phyloP scores from a whole-genome alignment of 352 stramenopile species.

The Pythium biforme region DNA sequence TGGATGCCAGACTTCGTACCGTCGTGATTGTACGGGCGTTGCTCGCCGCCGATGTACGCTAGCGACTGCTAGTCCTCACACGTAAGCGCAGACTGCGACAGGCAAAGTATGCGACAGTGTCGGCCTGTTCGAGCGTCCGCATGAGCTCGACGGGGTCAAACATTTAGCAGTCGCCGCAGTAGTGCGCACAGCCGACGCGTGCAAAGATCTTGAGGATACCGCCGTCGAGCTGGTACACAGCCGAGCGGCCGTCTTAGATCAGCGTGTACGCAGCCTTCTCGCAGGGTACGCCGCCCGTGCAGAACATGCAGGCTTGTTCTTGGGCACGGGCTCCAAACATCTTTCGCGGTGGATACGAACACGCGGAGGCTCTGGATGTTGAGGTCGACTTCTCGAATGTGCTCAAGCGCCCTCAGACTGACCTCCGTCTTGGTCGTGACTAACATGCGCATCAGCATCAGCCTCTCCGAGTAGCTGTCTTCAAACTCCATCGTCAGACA shows the following conservation, averaged over 20 bases:
- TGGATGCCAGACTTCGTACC: constrained; percentile 44
- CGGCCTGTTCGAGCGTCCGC: constrained; percentile 49
- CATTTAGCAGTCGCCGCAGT: constrained; percentile 75
- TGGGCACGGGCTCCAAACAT: constrained; percentile 48
- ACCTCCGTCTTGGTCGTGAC: constrained; percentile 78
- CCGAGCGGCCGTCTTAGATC: constrained; percentile 44
- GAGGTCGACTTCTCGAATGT: constrained; percentile 74
- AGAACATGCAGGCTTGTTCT: constrained; percentile 78
- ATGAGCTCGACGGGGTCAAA: constrained; percentile 72
- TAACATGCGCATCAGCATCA: constrained; percentile 65
- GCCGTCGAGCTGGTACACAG: constrained; percentile 73
- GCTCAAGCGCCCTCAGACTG: constrained; percentile 69
- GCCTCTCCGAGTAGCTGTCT: constrained; percentile 49
- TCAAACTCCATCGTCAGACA: constrained; percentile 66
- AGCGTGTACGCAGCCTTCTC: constrained; percentile 74
- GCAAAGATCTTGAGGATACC: constrained; percentile 83
- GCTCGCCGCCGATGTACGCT: constrained; percentile 38
- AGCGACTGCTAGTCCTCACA: constrained; percentile 41
- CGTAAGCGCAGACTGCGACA: constrained; percentile 62
- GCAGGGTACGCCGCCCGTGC: constrained; percentile 69
- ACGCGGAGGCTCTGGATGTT: constrained; percentile 71
- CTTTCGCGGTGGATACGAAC: constrained; percentile 42
- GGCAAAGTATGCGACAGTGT: constrained; percentile 43
- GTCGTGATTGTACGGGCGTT: constrained; percentile 58
- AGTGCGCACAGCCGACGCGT: constrained; percentile 63